phyloP scores from a whole-genome alignment of 768 basidiomycete genomes.

The Trametopsis cervina region DNA sequence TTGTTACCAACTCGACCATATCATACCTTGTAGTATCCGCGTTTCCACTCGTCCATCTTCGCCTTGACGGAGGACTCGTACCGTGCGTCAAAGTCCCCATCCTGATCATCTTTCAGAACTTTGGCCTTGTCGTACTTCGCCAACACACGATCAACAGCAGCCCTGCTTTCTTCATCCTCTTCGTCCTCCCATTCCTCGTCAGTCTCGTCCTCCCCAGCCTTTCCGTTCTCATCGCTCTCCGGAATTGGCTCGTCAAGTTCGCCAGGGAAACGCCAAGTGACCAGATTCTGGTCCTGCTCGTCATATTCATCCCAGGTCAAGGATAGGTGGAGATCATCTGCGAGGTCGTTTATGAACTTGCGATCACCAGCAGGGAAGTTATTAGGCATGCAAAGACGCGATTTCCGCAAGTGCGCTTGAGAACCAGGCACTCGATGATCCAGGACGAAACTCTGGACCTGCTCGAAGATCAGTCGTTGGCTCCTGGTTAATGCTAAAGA shows the following conservation, averaged over 20 bases:
- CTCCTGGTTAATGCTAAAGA: slow-evolving; percentile 55
- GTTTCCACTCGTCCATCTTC: slow-evolving; percentile 93
- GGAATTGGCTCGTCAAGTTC: slow-evolving; percentile 28
- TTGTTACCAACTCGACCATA: not conserved
- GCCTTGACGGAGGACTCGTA: slow-evolving; percentile 65
- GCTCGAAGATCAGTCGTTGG: slow-evolving; percentile 74
- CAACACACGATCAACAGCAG: slow-evolving; percentile 77
- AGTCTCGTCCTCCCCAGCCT: slow-evolving; percentile 25
- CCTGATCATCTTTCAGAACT: slow-evolving; percentile 62
- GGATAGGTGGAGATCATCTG: slow-evolving; percentile 68
- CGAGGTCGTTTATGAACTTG: slow-evolving; percentile 69
- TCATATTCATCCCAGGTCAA: slow-evolving; percentile 94
- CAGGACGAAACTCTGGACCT: slow-evolving; percentile 71
- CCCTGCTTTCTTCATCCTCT: slow-evolving; percentile 64
- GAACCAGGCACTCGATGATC: slow-evolving; percentile 30
- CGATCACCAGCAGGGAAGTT: slow-evolving; percentile 75
- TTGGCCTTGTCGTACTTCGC: slow-evolving; percentile 85
- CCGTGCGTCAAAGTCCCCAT: slow-evolving; percentile 71
- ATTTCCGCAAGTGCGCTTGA: slow-evolving; percentile 26
- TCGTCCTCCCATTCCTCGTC: slow-evolving; percentile 31
- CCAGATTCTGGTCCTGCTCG: slow-evolving; percentile 70
- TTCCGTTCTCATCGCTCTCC: slow-evolving; percentile 17
- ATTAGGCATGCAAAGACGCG: slow-evolving; percentile 64
- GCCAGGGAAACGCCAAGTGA: slow-evolving; percentile 58
- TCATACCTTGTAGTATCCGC: slow-evolving; percentile 75